Evolutionary conservation across 441 rosid genomes (phyloP), one percentile per base, ranked within the genome.

Genomic region (Theobroma grandiflorum): DNA sequence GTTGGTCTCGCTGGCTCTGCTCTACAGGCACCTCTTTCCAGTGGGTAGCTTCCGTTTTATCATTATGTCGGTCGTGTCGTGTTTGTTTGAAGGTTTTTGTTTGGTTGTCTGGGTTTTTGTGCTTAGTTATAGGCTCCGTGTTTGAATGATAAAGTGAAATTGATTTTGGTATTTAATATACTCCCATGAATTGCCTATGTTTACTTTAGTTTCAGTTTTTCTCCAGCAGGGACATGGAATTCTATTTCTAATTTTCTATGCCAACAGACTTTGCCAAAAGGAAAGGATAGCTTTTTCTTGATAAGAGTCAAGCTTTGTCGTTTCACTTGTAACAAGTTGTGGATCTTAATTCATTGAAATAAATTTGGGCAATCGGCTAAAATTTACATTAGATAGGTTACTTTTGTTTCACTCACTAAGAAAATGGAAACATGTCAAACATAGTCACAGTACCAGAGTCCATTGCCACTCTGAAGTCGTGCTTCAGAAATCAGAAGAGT

Each of bases 21-120:
- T 70, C 57, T 63, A 9, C 63, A 71, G 80, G 72, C 85, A 45
- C 80, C 80, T 64, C 33, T 26, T 76, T 53, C 72, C 20, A 80
- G 75, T 49, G 82, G 79, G 79, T 85, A 79, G 78, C 55, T 71
- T 74, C 18, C 59, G 31, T 16, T 69, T 79, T 61, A n/a, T 74
- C 38, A 20, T 71, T 18, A 16, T 63, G 67, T 77, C 68, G 14
- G 2, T 49, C 72, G 35, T 80, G 26, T 26, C 49, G 55, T 38
- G 37, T 55, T 61, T 79, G 14, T 73, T 79, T 14, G 50, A 67
- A 66, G 16, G 15, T 43, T 15, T 57, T 59, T 43, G 71, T 72
- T 11, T 50, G 9, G 26, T 67, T 49, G 12, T 64, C 42, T 74
- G 55, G 31, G 9, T 79, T 75, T 74, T 76, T 15, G 43, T 67